These are phyloP conservation scores for Malus asiatica DNA, from an alignment of 306 rosid species.

Conservation along the genomic window DNA sequence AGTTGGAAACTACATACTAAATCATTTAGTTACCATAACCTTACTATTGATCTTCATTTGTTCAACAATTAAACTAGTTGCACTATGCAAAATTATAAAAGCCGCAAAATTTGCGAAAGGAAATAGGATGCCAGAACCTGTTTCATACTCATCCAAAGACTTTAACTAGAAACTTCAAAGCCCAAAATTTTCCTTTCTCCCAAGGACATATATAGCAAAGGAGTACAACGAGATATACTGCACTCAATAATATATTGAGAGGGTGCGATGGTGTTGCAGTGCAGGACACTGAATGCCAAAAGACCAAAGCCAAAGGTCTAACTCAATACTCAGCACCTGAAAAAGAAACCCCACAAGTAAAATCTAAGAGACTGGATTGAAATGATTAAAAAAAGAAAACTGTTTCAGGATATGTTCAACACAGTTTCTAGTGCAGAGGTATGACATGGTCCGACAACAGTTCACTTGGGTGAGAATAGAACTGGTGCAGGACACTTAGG, in stretches of 20 bases:
- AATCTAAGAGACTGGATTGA: neutral
- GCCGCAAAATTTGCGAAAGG: neutral
- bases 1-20: neutral
- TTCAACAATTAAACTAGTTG: neutral
- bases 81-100: neutral
- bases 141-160: conserved; percentile 1
- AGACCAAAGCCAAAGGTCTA: conserved; percentile 99
- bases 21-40: neutral
- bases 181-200: conserved; percentile 11
- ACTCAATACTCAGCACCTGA: conserved; percentile 95
- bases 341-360: conserved; percentile 11
- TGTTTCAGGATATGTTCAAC: neutral
- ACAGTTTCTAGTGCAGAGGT: neutral
- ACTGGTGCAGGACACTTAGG: neutral
- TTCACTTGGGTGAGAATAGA: neutral
- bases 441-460: neutral
- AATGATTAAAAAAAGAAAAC: neutral
- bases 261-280: conserved; percentile 87
- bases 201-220: conserved; percentile 6
- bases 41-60: neutral
- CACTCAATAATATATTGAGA: conserved; percentile 71
- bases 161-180: conserved; percentile 9
- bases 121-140: neutral
- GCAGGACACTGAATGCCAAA: conserved; percentile 61
- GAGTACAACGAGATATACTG: conserved; percentile 10